Conservation (phyloP, 257 asterid genomes). For the Sherardia arvensis region DNA sequence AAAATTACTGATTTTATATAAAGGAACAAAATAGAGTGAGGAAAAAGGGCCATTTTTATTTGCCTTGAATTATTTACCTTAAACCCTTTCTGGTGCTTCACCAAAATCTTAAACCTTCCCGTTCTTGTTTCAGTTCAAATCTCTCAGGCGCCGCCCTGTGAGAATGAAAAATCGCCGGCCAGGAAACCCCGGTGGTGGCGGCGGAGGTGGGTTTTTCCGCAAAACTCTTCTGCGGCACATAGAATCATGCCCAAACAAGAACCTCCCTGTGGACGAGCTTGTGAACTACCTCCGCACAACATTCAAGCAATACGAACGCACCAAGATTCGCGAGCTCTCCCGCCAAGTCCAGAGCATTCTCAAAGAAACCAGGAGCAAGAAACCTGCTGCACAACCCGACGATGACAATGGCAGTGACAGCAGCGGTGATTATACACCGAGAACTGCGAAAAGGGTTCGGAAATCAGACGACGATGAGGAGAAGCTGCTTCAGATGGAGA, state of each 20-base stretch:
- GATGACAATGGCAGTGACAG: constrained; percentile 11
- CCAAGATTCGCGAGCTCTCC: constrained; percentile 39
- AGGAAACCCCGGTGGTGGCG: not conserved
- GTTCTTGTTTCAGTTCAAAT: not conserved
- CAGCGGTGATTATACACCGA: not conserved
- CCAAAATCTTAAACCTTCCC: not conserved
- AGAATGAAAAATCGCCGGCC: constrained; percentile 4
- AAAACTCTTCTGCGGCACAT: constrained; percentile 36
- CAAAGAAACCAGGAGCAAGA: not conserved
- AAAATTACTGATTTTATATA: too few species aligned
- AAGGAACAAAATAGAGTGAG: too few species aligned
- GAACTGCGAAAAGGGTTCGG: not conserved
- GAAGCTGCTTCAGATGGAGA: constrained; percentile 44
- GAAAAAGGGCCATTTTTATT: too few species aligned
- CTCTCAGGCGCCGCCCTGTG: not conserved
- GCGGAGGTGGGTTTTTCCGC: constrained; percentile 20
- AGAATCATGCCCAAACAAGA: constrained; percentile 20
- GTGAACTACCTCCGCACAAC: constrained; percentile 56
- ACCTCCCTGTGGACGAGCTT: constrained; percentile 41
- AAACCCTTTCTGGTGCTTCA: not conserved
- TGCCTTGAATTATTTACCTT: not conserved
- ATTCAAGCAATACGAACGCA: constrained; percentile 43
- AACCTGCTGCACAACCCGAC: not conserved
- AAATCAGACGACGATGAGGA: constrained; percentile 34
- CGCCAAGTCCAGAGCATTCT: constrained; percentile 30